Evolutionary conservation across 805 yeast genomes (phyloP).

Genomic region (Blastobotrys robertii): DNA sequence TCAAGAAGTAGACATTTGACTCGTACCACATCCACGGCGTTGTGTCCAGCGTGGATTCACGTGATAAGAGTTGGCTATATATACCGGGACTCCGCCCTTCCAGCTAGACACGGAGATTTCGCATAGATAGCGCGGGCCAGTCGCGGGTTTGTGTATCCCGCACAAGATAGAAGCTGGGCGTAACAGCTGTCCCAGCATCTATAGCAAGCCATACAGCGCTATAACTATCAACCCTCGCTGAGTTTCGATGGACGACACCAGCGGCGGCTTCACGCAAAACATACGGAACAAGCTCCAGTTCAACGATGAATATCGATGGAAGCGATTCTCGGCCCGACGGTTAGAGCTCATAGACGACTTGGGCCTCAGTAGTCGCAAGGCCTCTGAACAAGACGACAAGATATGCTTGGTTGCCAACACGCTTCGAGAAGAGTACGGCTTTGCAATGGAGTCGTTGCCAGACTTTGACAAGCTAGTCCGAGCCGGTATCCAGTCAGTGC

Average conservation of each 20-base stretch:
- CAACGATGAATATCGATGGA: slow-evolving; percentile 78
- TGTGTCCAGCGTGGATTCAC: too few species aligned
- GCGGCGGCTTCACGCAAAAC: slow-evolving; percentile 41
- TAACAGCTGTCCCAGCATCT: too few species aligned
- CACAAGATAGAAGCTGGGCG: too few species aligned
- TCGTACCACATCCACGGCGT: too few species aligned
- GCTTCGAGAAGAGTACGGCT: slow-evolving; percentile 69
- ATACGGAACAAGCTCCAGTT: slow-evolving; percentile 60
- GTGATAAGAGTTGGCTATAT: too few species aligned
- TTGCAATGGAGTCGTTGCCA: slow-evolving; percentile 41
- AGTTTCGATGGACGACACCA: slow-evolving; percentile 2
- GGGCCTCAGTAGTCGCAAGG: slow-evolving; percentile 57
- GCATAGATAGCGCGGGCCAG: too few species aligned
- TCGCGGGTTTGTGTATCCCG: too few species aligned
- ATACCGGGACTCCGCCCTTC: too few species aligned
- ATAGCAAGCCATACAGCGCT: too few species aligned
- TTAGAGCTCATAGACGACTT: slow-evolving; percentile 77
- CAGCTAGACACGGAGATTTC: too few species aligned
- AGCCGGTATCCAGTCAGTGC: slow-evolving; percentile 87
- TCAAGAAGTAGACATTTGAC: too few species aligned
- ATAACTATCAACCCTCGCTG: too few species aligned
- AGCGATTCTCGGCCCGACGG: slow-evolving; percentile 80
- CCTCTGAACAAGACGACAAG: slow-evolving; percentile 84
- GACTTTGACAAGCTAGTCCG: slow-evolving; percentile 88
- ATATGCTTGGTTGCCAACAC: slow-evolving; percentile 70